These are phyloP conservation scores for Aureobasidium sp. DNA, from an alignment of 2,329 filamentous ascomycete genomes.

Conservation along the genomic window DNA sequence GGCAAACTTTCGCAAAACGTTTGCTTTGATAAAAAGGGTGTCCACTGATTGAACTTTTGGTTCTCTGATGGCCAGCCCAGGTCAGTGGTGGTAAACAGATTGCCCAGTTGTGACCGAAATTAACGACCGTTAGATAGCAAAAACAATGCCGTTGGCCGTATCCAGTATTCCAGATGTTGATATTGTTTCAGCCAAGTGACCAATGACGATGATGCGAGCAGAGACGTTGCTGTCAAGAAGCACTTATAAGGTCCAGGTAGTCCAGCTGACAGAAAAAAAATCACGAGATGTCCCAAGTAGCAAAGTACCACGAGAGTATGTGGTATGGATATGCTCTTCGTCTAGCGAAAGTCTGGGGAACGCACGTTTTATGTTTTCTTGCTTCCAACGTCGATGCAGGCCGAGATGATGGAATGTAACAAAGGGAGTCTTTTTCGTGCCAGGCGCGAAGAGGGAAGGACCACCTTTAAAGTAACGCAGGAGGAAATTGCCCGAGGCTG, in stretches of 20 bases:
- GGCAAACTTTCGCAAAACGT: not conserved
- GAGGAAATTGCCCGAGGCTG: slow-evolving; percentile 10
- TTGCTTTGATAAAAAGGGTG: slow-evolving; percentile 11
- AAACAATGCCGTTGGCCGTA: slow-evolving; percentile 5
- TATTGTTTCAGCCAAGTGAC: slow-evolving; percentile 5
- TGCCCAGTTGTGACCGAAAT: slow-evolving; percentile 12
- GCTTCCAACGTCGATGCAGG: slow-evolving; percentile 13
- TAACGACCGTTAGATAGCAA: slow-evolving; percentile 14
- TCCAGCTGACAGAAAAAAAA: not conserved
- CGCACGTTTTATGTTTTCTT: slow-evolving; percentile 11
- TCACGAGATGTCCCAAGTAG: not conserved
- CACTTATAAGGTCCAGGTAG: not conserved
- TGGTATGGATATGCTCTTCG: not conserved
- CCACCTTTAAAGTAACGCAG: slow-evolving; percentile 4
- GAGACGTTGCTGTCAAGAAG: not conserved
- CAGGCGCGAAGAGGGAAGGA: not conserved
- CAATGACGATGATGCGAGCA: not conserved
- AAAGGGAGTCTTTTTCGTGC: not conserved
- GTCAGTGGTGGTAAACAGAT: slow-evolving; percentile 5
- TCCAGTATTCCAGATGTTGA: not conserved
- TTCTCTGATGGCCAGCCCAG: not conserved
- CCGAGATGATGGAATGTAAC: slow-evolving; percentile 14
- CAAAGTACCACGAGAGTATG: not conserved
- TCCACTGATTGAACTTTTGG: not conserved
- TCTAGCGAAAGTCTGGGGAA: slow-evolving; percentile 4